These are phyloP conservation scores for Aspergillus indologenus DNA, from an alignment of 495 filamentous ascomycete species.

Conservation along the genomic window DNA sequence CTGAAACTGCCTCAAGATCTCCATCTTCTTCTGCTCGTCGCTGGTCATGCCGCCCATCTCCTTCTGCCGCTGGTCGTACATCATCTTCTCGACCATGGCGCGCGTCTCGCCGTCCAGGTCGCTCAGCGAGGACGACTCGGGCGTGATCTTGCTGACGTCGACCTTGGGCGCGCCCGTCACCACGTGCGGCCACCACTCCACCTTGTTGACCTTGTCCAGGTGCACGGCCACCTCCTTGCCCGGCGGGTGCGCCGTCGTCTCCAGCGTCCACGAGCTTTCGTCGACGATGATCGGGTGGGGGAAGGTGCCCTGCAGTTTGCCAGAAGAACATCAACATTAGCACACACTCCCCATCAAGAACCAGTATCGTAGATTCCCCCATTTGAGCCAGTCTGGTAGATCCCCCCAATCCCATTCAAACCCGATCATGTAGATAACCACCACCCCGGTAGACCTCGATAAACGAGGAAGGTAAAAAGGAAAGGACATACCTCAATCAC, in stretches of 20 bases:
- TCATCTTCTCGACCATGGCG: constrained; percentile 99
- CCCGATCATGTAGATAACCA: no score
- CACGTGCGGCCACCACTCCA: constrained; percentile 97
- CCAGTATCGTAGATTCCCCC: no score
- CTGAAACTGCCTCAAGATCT: constrained; percentile 91
- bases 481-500: constrained; percentile 68
- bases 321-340: background rate
- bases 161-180: constrained; percentile 75
- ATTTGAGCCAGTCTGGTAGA: no score
- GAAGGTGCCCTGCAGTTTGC: constrained; percentile 65
- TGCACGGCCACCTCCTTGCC: constrained; percentile 82
- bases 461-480: background rate
- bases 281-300: constrained; percentile 76
- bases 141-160: constrained; percentile 91
- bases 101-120: constrained; percentile 96
- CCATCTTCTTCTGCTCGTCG: constrained; percentile 89
- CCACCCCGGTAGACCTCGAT: background rate
- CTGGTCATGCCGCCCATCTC: constrained; percentile 82
- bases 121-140: constrained; percentile 83
- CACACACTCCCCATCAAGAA: no score
- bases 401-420: no score
- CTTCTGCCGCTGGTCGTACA: constrained; percentile 98
- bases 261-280: constrained; percentile 93
- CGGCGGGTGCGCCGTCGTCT: constrained; percentile 54
- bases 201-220: constrained; percentile 94